Evolutionary conservation across 495 filamentous ascomycete species (phyloP).

Genomic region (Hypoxylon lenormandii): DNA sequence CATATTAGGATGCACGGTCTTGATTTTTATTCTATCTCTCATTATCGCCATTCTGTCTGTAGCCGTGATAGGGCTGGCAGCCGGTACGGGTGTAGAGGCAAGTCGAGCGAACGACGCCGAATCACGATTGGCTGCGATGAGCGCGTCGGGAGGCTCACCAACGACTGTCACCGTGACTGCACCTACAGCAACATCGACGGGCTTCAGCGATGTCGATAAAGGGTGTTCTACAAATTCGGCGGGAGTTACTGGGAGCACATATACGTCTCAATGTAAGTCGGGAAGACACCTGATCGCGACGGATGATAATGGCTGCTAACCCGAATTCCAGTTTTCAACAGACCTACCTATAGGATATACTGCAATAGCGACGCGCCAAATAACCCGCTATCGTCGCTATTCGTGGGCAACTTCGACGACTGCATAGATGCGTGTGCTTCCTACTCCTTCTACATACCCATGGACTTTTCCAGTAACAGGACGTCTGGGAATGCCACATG

Average conservation of each 20-base stretch:
- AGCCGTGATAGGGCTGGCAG: slow-evolving; percentile 60
- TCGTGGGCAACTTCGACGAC: slow-evolving; percentile 55
- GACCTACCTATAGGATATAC: slow-evolving; percentile 53
- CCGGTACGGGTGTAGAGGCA: slow-evolving; percentile 57
- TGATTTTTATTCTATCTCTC: slow-evolving; percentile 58
- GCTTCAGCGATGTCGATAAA: slow-evolving; percentile 48
- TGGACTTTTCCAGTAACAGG: slow-evolving; percentile 38
- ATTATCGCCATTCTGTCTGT: slow-evolving; percentile 57
- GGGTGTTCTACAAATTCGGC: slow-evolving; percentile 53
- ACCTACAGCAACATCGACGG: slow-evolving; percentile 25
- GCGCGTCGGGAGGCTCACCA: slow-evolving; percentile 21
- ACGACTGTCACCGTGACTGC: slow-evolving; percentile 44
- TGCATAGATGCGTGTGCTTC: slow-evolving; percentile 64
- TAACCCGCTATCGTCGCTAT: slow-evolving; percentile 52
- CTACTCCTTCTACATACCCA: slow-evolving; percentile 53
- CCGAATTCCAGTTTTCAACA: slow-evolving; percentile 48
- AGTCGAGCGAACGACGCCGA: slow-evolving; percentile 55
- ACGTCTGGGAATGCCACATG: slow-evolving; percentile 53
- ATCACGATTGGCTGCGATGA: slow-evolving; percentile 46
- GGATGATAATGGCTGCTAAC: slow-evolving; percentile 9
- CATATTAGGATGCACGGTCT: slow-evolving; percentile 53
- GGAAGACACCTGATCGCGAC: neutral
- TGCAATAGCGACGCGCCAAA: slow-evolving; percentile 56
- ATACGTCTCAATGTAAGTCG: slow-evolving; percentile 47
- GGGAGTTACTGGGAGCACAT: slow-evolving; percentile 47